A percentile compares a stretch with the other conserved stretches of the same genome.
These are phyloP conservation scores for Secale cereale DNA, from an alignment of 176 grass and related monocot species.

Conservation along the genomic window DNA sequence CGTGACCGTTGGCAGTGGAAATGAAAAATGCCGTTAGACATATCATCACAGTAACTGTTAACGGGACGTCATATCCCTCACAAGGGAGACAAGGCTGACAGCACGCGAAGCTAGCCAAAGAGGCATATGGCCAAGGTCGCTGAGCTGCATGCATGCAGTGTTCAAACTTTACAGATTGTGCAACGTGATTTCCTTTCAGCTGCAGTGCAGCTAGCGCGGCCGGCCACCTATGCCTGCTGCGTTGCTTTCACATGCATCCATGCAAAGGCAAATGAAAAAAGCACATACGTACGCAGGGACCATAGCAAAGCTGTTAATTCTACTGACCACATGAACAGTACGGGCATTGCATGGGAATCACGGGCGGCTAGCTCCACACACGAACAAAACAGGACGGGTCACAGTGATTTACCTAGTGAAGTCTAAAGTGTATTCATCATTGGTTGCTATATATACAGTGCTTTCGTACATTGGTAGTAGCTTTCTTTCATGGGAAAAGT, in stretches of 20 bases:
- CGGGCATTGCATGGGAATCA: not conserved
- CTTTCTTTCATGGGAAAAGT: not conserved
- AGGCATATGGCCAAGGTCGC: not conserved
- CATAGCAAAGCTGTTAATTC: not conserved
- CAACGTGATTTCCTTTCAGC: not conserved
- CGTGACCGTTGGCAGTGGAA: not conserved
- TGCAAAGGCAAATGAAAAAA: not conserved
- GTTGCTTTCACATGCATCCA: not conserved
- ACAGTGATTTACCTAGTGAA: too few relatives aligned
- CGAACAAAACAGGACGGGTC: too few relatives aligned
- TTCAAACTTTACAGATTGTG: not conserved
- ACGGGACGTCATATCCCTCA: not conserved
- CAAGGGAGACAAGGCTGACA: not conserved
- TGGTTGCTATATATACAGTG: not conserved
- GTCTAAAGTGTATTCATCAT: not conserved
- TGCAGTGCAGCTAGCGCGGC: not conserved
- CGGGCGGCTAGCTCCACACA: not conserved
- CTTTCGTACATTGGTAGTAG: not conserved
- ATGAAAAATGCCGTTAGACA: not conserved
- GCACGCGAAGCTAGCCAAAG: not conserved
- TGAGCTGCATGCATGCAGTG: not conserved
- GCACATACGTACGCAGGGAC: not conserved
- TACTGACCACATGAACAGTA: not conserved
- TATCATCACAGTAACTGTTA: not conserved
- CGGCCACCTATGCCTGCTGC: not conserved